phyloP scores from a whole-genome alignment of 129 eudicot genomes.

The Solidago caesia region DNA sequence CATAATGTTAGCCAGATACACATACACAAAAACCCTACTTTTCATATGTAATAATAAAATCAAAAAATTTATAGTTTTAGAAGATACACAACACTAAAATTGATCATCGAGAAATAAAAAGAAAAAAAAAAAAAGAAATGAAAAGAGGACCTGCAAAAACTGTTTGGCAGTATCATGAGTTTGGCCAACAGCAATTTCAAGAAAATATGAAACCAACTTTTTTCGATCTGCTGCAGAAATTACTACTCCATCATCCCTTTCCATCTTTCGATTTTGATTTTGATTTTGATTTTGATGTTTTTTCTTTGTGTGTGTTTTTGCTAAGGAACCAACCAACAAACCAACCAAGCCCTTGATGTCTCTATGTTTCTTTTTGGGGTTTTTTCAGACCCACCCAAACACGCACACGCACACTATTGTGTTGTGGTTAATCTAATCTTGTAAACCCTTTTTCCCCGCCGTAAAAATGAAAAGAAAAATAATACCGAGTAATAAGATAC shows the following conservation, averaged over 20 bases:
- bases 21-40: too few relatives aligned
- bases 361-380: background rate
- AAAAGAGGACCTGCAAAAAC: conserved; percentile 66
- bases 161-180: conserved; percentile 70
- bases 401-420: background rate
- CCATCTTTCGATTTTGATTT: conserved; percentile 33
- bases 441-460: background rate
- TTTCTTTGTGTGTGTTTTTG: background rate
- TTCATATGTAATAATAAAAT: background rate
- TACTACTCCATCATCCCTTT: conserved; percentile 18
- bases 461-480: background rate
- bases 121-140: background rate
- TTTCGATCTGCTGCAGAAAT: conserved; percentile 53
- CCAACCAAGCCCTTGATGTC: background rate
- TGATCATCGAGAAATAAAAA: background rate
- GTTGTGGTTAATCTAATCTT: background rate
- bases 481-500: too few relatives aligned
- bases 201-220: conserved; percentile 58
- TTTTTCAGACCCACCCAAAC: background rate
- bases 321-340: background rate
- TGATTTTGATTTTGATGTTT: background rate
- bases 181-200: conserved; percentile 90
- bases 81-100: background rate
- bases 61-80: background rate
- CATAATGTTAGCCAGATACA: too few relatives aligned